Conservation (phyloP, 768 basidiomycete genomes). For the Lentinula edodes region DNA sequence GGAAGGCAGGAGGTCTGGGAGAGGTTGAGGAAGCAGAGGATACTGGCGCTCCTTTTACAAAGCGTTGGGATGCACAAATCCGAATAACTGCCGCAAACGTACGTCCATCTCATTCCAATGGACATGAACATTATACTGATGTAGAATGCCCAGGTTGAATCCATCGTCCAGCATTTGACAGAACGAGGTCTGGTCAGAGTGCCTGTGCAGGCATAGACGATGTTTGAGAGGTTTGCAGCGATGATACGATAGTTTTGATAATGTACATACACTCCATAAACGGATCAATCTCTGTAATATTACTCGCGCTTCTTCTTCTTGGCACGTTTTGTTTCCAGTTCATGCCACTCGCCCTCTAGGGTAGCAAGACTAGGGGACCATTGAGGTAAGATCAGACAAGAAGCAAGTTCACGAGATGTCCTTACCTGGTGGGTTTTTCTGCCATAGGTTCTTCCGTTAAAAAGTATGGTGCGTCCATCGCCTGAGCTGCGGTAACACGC, state of each 20-base stretch:
- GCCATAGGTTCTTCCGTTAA: constrained; percentile 69
- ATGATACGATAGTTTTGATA: constrained; percentile 25
- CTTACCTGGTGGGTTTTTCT: constrained; percentile 74
- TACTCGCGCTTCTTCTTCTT: constrained; percentile 62
- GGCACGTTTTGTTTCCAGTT: constrained; percentile 89
- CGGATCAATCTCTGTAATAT: constrained; percentile 2
- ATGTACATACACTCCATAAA: constrained; percentile 14
- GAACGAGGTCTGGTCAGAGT: constrained; percentile 61
- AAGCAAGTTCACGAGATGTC: constrained; percentile 11
- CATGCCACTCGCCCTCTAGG: constrained; percentile 96
- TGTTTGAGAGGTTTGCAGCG: constrained; percentile 14
- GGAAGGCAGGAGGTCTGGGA: constrained; percentile 90
- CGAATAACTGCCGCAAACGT: constrained; percentile 85
- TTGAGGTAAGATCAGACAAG: constrained; percentile 4
- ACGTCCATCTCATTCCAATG: constrained; percentile 18
- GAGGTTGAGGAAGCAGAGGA: constrained; percentile 86
- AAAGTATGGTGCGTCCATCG: constrained; percentile 84
- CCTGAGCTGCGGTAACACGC: constrained; percentile 73
- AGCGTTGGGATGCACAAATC: constrained; percentile 95
- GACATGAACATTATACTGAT: background rate
- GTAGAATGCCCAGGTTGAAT: constrained; percentile 57
- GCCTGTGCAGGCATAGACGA: constrained; percentile 3
- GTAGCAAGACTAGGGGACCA: constrained; percentile 53
- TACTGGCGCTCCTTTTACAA: constrained; percentile 84
- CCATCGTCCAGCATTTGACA: constrained; percentile 78